phyloP scores from a whole-genome alignment of 2,329 filamentous ascomycete genomes.

The Arthrocladium fulminans region DNA sequence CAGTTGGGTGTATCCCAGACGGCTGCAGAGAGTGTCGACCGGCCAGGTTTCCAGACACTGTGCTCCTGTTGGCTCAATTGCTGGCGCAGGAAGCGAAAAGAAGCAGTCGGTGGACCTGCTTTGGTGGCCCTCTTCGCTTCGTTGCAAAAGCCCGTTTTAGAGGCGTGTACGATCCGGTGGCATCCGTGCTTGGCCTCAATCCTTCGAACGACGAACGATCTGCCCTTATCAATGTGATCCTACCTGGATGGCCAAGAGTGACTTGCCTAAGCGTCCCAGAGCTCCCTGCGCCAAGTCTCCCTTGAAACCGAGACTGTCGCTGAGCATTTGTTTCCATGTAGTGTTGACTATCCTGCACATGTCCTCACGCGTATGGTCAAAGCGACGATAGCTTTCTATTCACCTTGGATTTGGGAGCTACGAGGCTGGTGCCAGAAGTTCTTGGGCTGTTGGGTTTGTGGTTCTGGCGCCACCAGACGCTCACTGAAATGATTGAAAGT shows the following conservation, averaged over 20 bases:
- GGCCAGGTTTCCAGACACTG: no score
- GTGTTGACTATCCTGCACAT: not conserved
- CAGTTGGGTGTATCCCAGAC: no score
- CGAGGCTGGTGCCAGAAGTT: no score
- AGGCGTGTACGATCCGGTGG: not conserved
- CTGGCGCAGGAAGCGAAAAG: not conserved
- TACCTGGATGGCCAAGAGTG: not conserved
- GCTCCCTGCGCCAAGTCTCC: not conserved
- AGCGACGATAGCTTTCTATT: no score
- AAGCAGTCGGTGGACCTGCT: not conserved
- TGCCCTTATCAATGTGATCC: not conserved
- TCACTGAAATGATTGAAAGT: no score
- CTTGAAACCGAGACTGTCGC: not conserved
- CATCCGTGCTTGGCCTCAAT: not conserved
- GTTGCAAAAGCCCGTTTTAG: not conserved
- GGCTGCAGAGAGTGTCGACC: no score
- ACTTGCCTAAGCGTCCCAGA: not conserved
- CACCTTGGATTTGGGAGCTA: no score
- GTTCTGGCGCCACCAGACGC: no score
- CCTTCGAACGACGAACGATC: not conserved
- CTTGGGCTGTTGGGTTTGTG: no score
- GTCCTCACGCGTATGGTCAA: not conserved
- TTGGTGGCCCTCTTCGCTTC: not conserved
- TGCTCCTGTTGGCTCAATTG: not conserved
- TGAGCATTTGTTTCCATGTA: not conserved